phyloP scores from a whole-genome alignment of 768 basidiomycete species.

The Tulasnella sp. region DNA sequence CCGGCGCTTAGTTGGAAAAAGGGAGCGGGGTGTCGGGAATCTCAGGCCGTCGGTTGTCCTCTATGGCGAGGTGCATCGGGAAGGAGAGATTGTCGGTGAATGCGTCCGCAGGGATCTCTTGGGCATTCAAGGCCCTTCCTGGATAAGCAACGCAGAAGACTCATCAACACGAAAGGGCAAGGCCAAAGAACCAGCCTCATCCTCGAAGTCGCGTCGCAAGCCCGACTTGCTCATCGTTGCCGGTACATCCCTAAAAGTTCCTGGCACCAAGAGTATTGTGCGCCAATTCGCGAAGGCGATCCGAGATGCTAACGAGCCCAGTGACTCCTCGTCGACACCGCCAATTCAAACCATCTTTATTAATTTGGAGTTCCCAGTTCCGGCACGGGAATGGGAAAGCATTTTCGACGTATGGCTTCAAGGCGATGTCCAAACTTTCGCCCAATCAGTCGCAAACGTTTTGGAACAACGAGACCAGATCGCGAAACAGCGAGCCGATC shows the following conservation, averaged over 20 bases:
- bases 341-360: conserved; percentile 59
- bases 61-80: conserved; percentile 83
- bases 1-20: conserved; percentile 69
- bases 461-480: conserved; percentile 3
- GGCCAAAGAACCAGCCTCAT: conserved; percentile 9
- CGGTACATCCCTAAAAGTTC: conserved; percentile 83
- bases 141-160: not conserved
- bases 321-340: not conserved
- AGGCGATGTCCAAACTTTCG: conserved; percentile 81
- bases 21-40: conserved; percentile 71
- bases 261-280: conserved; percentile 88
- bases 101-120: conserved; percentile 72
- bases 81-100: conserved; percentile 82
- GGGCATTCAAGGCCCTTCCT: conserved; percentile 39
- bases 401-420: conserved; percentile 89
- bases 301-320: conserved; percentile 31
- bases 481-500: not conserved
- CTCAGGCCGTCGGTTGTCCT: conserved; percentile 84
- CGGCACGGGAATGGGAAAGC: conserved; percentile 80
- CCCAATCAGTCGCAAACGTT: conserved; percentile 51
- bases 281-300: conserved; percentile 69
- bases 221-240: conserved; percentile 86
- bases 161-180: not conserved
- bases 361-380: conserved; percentile 82
- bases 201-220: conserved; percentile 37